Base-by-base conservation (phyloP, 2,329 filamentous ascomycete species). In the Tolypocladium nubicola region DNA sequence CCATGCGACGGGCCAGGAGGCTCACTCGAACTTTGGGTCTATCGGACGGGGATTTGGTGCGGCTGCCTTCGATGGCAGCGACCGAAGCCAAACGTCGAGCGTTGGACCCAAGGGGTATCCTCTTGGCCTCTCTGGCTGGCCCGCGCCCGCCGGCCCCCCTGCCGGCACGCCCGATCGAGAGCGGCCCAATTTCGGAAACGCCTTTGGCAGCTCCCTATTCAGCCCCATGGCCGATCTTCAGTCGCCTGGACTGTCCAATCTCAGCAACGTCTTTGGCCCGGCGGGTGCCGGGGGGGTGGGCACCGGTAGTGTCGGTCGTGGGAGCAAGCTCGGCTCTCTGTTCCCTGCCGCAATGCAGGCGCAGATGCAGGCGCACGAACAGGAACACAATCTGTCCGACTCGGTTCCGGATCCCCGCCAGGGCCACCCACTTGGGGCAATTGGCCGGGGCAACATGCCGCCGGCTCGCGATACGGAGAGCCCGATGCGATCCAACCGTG, bases 21-120 rank as follows among this genome's bases (percentile, higher is more conserved):
- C 73, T 49, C 66, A 72, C 3, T 68, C 76, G 35, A 72, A 70
- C 16, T 88, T 88, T 65, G 81, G 81, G 56, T 75, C 75, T 2
- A 67, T 82, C 62, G 76, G 72, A 61, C 80, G 77, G 61, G 78
- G 79, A 21, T 86, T 79, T 52, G 71, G 71, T 62, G 68, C 71
- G 63, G 76, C 75, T 63, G 76, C 72, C 57, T 81, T 82, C 63
- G 85, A 90, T 55, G 87, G 87, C 6, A 90, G 91, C 63, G 93
- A 97, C 68, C 87, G 93, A 23, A 97, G 92, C 69, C 91, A 96
- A 71, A 96, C 90, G 0, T 96, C 92, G 0, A 96, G 92, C 67
- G 88, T 87, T 21, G 89, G 90, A 14, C 84, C 88, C 49, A 89
- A 90, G 65, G 86, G 81, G 11, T 96, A 90, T 62, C 78, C 85